Percentiles rank a stretch among this genome's conserved stretches.
Evolutionary conservation across 352 stramenopile species (phyloP).

Genomic region (Phytophthora sp.): DNA sequence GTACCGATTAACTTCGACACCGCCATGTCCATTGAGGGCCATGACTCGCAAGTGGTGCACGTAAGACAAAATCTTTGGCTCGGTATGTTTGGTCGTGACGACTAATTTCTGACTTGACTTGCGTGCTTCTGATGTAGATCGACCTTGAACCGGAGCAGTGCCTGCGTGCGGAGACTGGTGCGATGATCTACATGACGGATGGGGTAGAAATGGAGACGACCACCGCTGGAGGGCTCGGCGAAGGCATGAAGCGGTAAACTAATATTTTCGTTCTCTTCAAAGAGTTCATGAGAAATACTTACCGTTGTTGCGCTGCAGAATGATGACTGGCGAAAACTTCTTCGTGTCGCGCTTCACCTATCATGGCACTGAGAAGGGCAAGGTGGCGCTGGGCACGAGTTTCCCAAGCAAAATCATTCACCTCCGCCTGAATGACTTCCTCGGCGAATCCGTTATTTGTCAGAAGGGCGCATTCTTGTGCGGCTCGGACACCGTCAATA

Average conservation of each 20-base stretch:
- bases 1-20: conserved; percentile 86
- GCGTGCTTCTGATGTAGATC: conserved; percentile 48
- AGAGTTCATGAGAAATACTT: background rate
- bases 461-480: conserved; percentile 94
- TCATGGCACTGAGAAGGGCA: conserved; percentile 60
- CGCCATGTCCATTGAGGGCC: conserved; percentile 76
- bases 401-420: conserved; percentile 92
- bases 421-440: conserved; percentile 89
- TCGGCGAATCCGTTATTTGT: conserved; percentile 86
- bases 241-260: conserved; percentile 85
- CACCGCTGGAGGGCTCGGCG: conserved; percentile 89
- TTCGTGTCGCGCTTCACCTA: conserved; percentile 83
- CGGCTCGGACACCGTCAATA: conserved; percentile 91
- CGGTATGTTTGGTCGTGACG: background rate
- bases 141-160: conserved; percentile 91
- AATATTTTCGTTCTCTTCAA: conserved; percentile 57
- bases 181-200: conserved; percentile 97
- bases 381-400: conserved; percentile 91
- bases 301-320: conserved; percentile 32
- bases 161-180: conserved; percentile 91
- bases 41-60: conserved; percentile 88
- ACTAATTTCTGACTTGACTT: conserved; percentile 2
- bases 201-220: conserved; percentile 92
- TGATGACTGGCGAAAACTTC: conserved; percentile 85
- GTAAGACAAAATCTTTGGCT: conserved; percentile 41